Conservation (phyloP, 2,329 filamentous ascomycete genomes). For the Aspergillaceae sp. region DNA sequence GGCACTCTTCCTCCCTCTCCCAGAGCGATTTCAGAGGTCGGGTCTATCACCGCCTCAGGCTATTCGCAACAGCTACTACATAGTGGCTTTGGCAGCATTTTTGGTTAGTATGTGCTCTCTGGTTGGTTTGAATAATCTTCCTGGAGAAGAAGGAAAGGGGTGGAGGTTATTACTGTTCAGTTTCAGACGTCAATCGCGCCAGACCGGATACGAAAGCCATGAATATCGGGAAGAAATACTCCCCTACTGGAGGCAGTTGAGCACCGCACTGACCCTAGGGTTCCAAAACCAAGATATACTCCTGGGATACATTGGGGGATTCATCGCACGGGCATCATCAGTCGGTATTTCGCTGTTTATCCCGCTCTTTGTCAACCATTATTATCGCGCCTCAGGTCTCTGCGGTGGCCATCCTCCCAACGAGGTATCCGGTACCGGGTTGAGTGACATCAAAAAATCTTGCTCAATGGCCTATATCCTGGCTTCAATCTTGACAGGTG, state of each 20-base stretch:
- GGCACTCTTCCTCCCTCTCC: constrained; percentile 73
- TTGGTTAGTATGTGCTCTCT: constrained; percentile 66
- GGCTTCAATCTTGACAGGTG: constrained; percentile 76
- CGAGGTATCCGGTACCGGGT: constrained; percentile 19
- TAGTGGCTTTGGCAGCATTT: constrained; percentile 66
- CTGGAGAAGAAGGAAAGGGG: constrained; percentile 70
- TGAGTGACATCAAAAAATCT: constrained; percentile 65
- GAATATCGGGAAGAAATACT: constrained; percentile 3
- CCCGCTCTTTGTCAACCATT: constrained; percentile 84
- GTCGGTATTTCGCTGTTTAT: constrained; percentile 94
- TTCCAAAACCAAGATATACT: constrained; percentile 69
- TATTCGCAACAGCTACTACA: constrained; percentile 77
- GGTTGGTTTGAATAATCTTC: constrained; percentile 60
- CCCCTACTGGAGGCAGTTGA: constrained; percentile 46
- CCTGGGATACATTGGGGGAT: constrained; percentile 84
- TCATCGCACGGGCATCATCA: constrained; percentile 87
- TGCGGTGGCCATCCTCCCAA: constrained; percentile 48
- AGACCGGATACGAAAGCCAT: background rate
- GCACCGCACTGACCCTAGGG: constrained; percentile 59
- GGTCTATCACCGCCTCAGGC: constrained; percentile 67
- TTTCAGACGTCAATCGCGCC: background rate
- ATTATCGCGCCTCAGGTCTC: constrained; percentile 71
- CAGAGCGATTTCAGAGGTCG: constrained; percentile 64
- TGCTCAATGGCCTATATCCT: constrained; percentile 83
- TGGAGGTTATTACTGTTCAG: constrained; percentile 46